Conservation (phyloP, 805 yeast genomes). For the Spathaspora arborariae region DNA sequence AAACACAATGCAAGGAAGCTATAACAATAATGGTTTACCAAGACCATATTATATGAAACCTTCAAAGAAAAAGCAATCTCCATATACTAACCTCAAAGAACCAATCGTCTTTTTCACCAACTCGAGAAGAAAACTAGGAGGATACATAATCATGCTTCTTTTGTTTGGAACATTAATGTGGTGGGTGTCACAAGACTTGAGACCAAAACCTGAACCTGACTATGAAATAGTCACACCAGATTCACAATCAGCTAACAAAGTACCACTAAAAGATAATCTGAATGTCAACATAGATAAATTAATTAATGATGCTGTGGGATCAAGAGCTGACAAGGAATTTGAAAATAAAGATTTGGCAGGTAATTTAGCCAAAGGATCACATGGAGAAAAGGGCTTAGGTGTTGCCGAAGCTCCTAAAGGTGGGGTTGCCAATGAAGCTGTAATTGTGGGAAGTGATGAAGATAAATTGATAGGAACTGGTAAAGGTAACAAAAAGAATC, state of each 20-base stretch:
- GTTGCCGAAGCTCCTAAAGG: slow-evolving; percentile 44
- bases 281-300: slow-evolving; percentile 18
- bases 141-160: slow-evolving; percentile 32
- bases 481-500: slow-evolving; percentile 11
- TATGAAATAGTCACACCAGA: slow-evolving; percentile 24
- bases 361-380: slow-evolving; percentile 34
- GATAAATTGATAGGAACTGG: slow-evolving; percentile 22
- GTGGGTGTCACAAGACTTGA: slow-evolving; percentile 35
- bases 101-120: slow-evolving; percentile 30
- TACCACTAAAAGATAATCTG: slow-evolving; percentile 5
- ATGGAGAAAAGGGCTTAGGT: slow-evolving; percentile 38
- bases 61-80: slow-evolving; percentile 28
- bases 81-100: slow-evolving; percentile 27
- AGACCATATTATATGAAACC: slow-evolving; percentile 47
- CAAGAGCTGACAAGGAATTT: slow-evolving; percentile 29
- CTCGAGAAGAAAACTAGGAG: slow-evolving; percentile 35
- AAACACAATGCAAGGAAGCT: slow-evolving; percentile 39
- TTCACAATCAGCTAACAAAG: neutral
- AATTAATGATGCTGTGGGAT: slow-evolving; percentile 26
- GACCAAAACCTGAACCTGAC: slow-evolving; percentile 20
- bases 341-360: slow-evolving; percentile 34
- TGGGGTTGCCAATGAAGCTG: slow-evolving; percentile 44
- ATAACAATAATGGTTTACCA: slow-evolving; percentile 40
- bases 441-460: slow-evolving; percentile 39
- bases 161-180: slow-evolving; percentile 33